Evolutionary conservation across 192 early-diverging fungal species (phyloP).

Genomic region (Neocallimastix lanati): DNA sequence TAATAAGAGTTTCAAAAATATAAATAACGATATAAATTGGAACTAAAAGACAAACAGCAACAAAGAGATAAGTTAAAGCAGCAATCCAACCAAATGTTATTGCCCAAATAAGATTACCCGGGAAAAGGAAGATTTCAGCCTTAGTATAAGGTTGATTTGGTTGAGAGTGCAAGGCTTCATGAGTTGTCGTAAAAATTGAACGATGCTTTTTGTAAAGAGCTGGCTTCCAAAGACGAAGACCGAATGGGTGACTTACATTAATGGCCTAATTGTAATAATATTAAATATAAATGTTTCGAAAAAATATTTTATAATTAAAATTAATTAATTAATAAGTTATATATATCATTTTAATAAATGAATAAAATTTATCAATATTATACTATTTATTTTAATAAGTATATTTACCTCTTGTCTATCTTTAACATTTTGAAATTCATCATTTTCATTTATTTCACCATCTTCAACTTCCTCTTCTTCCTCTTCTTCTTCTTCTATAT

Average conservation of each 20-base stretch:
- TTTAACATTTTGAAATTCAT: constrained; percentile 30
- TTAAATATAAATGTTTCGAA: too few species aligned
- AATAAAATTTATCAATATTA: neutral
- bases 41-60: constrained; percentile 35
- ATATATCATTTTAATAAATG: too few species aligned
- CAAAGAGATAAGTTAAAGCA: constrained; percentile 32
- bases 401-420: constrained; percentile 30
- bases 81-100: constrained; percentile 84
- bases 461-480: constrained; percentile 8
- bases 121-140: constrained; percentile 44
- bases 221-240: constrained; percentile 89
- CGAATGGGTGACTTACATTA: constrained; percentile 77
- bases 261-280: constrained; percentile 45
- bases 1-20: neutral
- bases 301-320: too few species aligned
- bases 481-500: constrained; percentile 14
- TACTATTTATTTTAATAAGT: neutral
- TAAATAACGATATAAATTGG: constrained; percentile 15
- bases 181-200: constrained; percentile 58
- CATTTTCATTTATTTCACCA: constrained; percentile 16
- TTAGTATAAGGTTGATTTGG: constrained; percentile 29
- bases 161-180: constrained; percentile 55
- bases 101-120: constrained; percentile 78
- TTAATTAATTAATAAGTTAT: too few species aligned
- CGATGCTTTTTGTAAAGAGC: constrained; percentile 91